Conservation (phyloP, 2,329 filamentous ascomycete species). For the Penicillium olsonii region DNA sequence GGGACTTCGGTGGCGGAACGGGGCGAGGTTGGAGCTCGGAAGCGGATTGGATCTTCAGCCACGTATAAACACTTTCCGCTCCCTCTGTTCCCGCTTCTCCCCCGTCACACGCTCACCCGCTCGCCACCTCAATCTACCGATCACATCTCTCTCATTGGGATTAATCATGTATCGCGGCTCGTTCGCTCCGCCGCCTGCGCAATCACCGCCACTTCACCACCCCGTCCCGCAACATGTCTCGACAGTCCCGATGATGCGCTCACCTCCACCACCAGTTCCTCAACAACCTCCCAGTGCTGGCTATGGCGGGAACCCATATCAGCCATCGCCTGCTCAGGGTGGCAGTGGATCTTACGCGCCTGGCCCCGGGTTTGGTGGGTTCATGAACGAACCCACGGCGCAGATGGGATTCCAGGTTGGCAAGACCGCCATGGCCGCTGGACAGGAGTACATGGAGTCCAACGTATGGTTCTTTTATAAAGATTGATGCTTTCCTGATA, state of each 20-base stretch:
- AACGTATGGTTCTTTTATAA: constrained; percentile 64
- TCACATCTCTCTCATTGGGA: constrained; percentile 7
- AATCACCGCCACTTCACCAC: constrained; percentile 91
- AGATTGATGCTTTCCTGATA: not conserved
- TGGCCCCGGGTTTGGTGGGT: constrained; percentile 73
- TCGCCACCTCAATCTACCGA: constrained; percentile 4
- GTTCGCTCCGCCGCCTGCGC: constrained; percentile 72
- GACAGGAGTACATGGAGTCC: constrained; percentile 92
- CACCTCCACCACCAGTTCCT: constrained; percentile 76
- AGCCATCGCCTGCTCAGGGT: constrained; percentile 46
- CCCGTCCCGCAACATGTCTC: constrained; percentile 98
- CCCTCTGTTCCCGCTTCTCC: constrained; percentile 13
- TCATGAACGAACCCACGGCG: constrained; percentile 93
- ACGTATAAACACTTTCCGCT: constrained; percentile 34
- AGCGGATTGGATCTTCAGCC: constrained; percentile 33
- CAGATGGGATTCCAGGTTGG: constrained; percentile 95
- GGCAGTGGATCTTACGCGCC: constrained; percentile 41
- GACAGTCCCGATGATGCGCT: constrained; percentile 93
- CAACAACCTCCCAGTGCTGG: constrained; percentile 64
- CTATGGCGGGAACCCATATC: constrained; percentile 53
- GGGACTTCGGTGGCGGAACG: constrained; percentile 26
- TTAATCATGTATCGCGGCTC: constrained; percentile 76
- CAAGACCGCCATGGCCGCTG: constrained; percentile 85
- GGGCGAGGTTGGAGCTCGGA: constrained; percentile 25
- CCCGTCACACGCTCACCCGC: constrained; percentile 8